Evolutionary conservation across 208 protist species (phyloP), one percentile per base, ranked within the genome.

Genomic region (Endotrypanum monterogeii): DNA sequence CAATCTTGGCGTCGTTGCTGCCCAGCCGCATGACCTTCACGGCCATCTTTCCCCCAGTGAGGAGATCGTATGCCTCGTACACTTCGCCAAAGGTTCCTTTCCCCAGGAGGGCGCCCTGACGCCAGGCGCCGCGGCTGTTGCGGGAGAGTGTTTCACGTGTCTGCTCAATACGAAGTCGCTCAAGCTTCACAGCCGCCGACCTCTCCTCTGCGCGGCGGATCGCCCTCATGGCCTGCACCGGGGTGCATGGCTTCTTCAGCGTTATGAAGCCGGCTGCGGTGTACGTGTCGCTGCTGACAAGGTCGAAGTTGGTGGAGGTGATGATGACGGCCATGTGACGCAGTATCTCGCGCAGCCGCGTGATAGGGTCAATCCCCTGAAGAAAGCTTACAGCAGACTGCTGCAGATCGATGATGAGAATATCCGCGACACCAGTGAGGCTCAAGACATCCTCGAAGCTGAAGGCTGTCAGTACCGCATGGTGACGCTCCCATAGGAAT

Each of bases 41-140:
- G 18, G 94, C 94, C 94, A 98, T 98, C 71, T 76, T 90, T 52
- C 94, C 92, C 0, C 92, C 92, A 2, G 94, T 98, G 52, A 98
- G 76, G 30, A 89, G 78, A 63, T 95, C 89, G 41, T 86, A 88
- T 23, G 91, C 94, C 69, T 96, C 88, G 76, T 90, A 98, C 28
- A 98, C 94, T 71, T 93, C 89, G 52, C 94, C 91, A 69, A 89
- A 96, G 37, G 85, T 73, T 23, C 94, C 94, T 55, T 91, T 93
- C 70, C 94, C 94, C 6, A 98, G 85, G 51, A 95, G 82, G n/a
- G 76, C 76, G 28, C 90, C 92, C 25, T 81, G 80, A 52, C 81
- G 79, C 92, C 94, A 96, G 65, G 87, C 88, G n/a, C 86, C 84
- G 60, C 88, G 89, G 84, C 89, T 93, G 77, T 93, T 93, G 79